Evolutionary conservation across 805 yeast species (phyloP).

Genomic region (Ogataea sp.): DNA sequence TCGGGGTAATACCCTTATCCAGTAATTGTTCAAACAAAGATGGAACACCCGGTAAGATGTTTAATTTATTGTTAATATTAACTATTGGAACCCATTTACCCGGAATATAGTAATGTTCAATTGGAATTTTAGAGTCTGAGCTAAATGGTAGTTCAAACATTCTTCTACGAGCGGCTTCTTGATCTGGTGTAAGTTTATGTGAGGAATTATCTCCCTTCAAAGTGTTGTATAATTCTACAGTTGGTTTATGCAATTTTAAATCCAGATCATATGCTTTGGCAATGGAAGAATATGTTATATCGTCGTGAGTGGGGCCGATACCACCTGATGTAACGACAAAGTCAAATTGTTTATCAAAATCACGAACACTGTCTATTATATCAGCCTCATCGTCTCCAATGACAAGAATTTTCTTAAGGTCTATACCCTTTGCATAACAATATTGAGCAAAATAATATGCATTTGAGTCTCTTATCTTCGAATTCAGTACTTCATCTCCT

Average conservation of each 20-base stretch:
- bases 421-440: constrained; percentile 63
- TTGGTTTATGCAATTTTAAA: constrained; percentile 43
- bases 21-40: constrained; percentile 55
- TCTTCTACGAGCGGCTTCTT: constrained; percentile 52
- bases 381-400: constrained; percentile 72
- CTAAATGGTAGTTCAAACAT: constrained; percentile 73
- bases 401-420: constrained; percentile 56
- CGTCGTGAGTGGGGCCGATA: constrained; percentile 89
- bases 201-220: constrained; percentile 30
- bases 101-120: constrained; percentile 37
- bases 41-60: constrained; percentile 81
- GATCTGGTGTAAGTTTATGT: constrained; percentile 27
- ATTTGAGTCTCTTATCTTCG: constrained; percentile 76
- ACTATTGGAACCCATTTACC: constrained; percentile 85
- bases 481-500: constrained; percentile 85
- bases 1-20: constrained; percentile 31
- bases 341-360: constrained; percentile 48
- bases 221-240: constrained; percentile 51
- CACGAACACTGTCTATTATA: constrained; percentile 42
- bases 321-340: constrained; percentile 66
- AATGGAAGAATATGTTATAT: constrained; percentile 72
- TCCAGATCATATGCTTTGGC: constrained; percentile 54
- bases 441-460: constrained; percentile 62
- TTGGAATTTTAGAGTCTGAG: constrained; percentile 13
- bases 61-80: constrained; percentile 53